Conservation (phyloP, 805 yeast genomes). For the Ogataea philodendri region DNA sequence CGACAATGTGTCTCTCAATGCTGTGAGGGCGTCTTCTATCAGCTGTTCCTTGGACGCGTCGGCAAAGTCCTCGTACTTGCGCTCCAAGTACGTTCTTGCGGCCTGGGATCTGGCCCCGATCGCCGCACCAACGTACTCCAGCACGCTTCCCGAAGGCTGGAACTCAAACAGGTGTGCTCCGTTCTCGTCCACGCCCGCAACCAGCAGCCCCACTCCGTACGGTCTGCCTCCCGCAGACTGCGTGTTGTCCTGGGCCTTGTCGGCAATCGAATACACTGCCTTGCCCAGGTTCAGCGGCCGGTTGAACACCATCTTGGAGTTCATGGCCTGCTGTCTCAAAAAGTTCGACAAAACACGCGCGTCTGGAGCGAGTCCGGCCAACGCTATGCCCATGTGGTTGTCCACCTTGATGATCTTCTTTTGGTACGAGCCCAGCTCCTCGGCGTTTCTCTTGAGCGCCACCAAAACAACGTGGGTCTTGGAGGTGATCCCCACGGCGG, state of each 20-base stretch:
- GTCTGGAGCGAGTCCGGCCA: constrained; percentile 98
- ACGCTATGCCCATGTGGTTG: constrained; percentile 89
- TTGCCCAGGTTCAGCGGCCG: constrained; percentile 79
- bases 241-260: constrained; percentile 95
- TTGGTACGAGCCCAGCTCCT: constrained; percentile 95
- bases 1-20: constrained; percentile 88
- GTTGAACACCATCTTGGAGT: constrained; percentile 78
- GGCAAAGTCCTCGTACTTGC: constrained; percentile 69
- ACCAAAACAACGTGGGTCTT: constrained; percentile 86
- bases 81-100: constrained; percentile 92
- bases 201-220: constrained; percentile 92
- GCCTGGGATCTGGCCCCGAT: constrained; percentile 99
- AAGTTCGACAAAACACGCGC: constrained; percentile 90
- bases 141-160: constrained; percentile 91
- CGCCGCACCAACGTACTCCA: constrained; percentile 91
- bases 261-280: constrained; percentile 85
- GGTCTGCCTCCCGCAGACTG: constrained; percentile 97
- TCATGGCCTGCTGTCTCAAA: constrained; percentile 88
- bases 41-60: constrained; percentile 65
- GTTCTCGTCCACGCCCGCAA: constrained; percentile 87
- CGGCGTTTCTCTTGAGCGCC: constrained; percentile 94
- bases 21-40: constrained; percentile 81
- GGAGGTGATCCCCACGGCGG: constrained; percentile 91
- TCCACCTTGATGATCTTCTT: constrained; percentile 90
- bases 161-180: constrained; percentile 95